Conservation (phyloP, 768 basidiomycete genomes). For the Cantharellus cinnabarinus region DNA sequence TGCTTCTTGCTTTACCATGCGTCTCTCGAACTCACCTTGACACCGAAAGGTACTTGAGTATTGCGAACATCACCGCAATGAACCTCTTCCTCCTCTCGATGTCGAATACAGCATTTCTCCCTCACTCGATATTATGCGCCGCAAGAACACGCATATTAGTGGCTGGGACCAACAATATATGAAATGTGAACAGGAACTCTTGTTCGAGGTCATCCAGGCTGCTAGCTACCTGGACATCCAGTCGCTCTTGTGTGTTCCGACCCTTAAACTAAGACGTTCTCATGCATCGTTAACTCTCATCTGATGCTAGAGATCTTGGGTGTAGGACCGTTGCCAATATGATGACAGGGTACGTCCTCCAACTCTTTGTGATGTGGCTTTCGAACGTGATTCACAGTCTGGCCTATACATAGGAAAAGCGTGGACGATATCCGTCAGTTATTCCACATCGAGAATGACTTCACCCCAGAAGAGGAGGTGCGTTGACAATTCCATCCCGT, state of each 20-base stretch:
- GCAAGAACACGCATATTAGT: constrained; percentile 17
- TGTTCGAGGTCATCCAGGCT: constrained; percentile 23
- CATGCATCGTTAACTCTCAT: background rate
- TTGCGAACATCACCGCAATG: constrained; percentile 21
- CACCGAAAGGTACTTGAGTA: constrained; percentile 19
- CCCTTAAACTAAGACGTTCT: background rate
- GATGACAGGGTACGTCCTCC: background rate
- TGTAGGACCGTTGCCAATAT: constrained; percentile 6
- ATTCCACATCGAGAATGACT: constrained; percentile 4
- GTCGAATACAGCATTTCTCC: constrained; percentile 13
- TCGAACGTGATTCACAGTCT: background rate
- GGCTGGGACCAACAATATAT: constrained; percentile 21
- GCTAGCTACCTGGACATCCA: constrained; percentile 24
- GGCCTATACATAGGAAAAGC: background rate
- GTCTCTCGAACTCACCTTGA: no score
- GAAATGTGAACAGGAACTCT: constrained; percentile 20
- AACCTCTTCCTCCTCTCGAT: constrained; percentile 17
- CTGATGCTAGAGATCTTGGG: constrained; percentile 2
- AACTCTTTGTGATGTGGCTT: background rate
- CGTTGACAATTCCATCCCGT: background rate
- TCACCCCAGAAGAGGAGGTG: constrained; percentile 7
- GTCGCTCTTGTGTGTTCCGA: constrained; percentile 17
- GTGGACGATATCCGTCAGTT: constrained; percentile 2
- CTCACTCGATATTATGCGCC: constrained; percentile 4
- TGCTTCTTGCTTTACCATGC: no score